Percentiles rank a stretch among this genome's conserved stretches.
Evolutionary conservation across 148 eudicot species (phyloP).

Genomic region (Cornus kousa): DNA sequence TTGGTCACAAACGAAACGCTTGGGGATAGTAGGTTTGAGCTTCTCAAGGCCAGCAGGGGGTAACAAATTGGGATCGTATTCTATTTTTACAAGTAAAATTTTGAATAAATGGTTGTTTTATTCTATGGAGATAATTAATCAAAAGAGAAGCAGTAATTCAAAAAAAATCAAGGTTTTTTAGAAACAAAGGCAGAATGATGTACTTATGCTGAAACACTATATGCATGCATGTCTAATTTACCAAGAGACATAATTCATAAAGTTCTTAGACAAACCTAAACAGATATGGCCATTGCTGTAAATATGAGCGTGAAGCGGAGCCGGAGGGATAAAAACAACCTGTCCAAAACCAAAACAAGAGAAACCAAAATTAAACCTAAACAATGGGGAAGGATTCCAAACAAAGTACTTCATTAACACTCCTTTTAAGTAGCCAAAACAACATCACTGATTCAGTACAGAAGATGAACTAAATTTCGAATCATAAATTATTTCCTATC

Average conservation of each 20-base stretch:
- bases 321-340: constrained; percentile 31
- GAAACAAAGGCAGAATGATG: too few species aligned
- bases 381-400: background rate
- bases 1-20: too few species aligned
- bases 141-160: background rate
- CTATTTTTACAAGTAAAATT: background rate
- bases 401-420: background rate
- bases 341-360: constrained; percentile 5
- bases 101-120: background rate
- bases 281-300: constrained; percentile 40
- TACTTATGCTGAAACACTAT: background rate
- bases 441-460: background rate
- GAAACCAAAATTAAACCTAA: constrained; percentile 1
- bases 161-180: too few species aligned
- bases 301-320: constrained; percentile 30
- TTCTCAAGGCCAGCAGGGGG: background rate
- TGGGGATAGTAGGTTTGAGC: too few species aligned
- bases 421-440: background rate
- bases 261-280: constrained; percentile 25
- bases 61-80: background rate
- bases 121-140: background rate
- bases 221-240: background rate
- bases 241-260: background rate
- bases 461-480: background rate
- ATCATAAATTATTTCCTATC: background rate